phyloP scores from a whole-genome alignment of 1,284 basidiomycete species.

The Ceratobasidium sp. region DNA sequence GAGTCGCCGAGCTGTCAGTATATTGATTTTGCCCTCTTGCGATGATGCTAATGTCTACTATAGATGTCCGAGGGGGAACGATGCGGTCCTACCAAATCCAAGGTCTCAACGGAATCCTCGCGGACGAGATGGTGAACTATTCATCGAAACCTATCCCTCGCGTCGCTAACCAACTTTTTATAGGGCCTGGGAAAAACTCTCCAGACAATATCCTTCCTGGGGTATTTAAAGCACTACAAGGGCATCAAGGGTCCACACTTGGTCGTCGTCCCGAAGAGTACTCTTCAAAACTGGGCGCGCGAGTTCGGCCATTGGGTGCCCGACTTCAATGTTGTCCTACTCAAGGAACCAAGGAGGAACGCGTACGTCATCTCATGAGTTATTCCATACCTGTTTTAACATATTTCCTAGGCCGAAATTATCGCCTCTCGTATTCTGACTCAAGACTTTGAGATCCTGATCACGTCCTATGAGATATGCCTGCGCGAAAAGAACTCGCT shows the following conservation, averaged over 20 bases:
- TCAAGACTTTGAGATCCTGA: slow-evolving; percentile 96
- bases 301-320: slow-evolving; percentile 97
- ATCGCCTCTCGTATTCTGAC: slow-evolving; percentile 85
- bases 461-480: slow-evolving; percentile 93
- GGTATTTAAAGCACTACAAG: slow-evolving; percentile 93
- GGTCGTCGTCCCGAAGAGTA: slow-evolving; percentile 97
- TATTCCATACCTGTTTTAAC: neutral
- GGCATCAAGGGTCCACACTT: slow-evolving; percentile 97
- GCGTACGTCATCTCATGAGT: slow-evolving; percentile 60
- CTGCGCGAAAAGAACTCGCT: slow-evolving; percentile 88
- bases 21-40: slow-evolving; percentile 45
- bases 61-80: slow-evolving; percentile 85
- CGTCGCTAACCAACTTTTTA: neutral
- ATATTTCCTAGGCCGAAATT: slow-evolving; percentile 67
- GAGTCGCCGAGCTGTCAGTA: slow-evolving; percentile 88
- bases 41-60: neutral
- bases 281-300: slow-evolving; percentile 97
- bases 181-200: slow-evolving; percentile 98
- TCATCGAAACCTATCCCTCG: neutral
- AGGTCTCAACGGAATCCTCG: slow-evolving; percentile 92
- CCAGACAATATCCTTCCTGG: slow-evolving; percentile 96
- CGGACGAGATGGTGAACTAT: slow-evolving; percentile 87
- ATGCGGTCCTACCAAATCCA: slow-evolving; percentile 98
- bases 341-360: slow-evolving; percentile 88
- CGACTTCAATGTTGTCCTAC: slow-evolving; percentile 90